A percentile compares a stretch with the other conserved stretches of the same genome.
These are phyloP conservation scores for Gonium pectorale DNA, from an alignment of 139 green algal species.

Conservation along the genomic window DNA sequence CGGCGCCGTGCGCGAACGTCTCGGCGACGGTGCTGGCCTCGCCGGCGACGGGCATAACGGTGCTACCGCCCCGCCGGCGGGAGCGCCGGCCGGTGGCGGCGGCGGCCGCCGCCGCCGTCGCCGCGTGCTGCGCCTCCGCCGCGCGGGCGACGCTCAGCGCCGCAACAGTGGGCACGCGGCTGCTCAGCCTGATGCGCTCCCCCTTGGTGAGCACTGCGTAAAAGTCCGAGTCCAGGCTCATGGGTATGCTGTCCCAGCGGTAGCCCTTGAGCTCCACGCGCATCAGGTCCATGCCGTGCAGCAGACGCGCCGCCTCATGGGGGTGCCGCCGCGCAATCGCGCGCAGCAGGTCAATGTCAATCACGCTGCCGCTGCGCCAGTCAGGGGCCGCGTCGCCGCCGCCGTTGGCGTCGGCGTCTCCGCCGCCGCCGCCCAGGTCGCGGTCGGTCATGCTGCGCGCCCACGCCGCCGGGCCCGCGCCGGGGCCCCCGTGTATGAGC, in stretches of 20 bases:
- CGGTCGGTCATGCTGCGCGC: not conserved
- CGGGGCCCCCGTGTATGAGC: too few species aligned
- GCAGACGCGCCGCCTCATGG: conserved; percentile 23
- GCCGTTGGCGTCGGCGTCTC: not conserved
- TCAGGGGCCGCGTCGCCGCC: too few species aligned
- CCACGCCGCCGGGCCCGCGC: too few species aligned
- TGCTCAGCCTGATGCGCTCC: not conserved
- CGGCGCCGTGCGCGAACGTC: not conserved
- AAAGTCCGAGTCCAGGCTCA: conserved; percentile 39
- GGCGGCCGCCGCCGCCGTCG: not conserved
- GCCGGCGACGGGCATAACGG: too few species aligned
- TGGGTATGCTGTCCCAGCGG: conserved; percentile 30
- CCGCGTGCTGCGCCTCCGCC: not conserved
- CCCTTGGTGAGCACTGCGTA: conserved; percentile 14
- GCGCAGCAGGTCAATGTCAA: conserved; percentile 35
- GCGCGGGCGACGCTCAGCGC: not conserved
- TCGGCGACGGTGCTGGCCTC: too few species aligned
- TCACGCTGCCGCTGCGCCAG: too few species aligned
- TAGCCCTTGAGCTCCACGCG: conserved; percentile 24
- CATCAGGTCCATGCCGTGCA: conserved; percentile 30
- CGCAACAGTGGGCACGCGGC: not conserved
- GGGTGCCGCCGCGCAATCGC: conserved; percentile 21
- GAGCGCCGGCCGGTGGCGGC: not conserved
- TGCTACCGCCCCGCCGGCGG: too few species aligned
- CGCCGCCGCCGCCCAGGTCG: not conserved